A percentile compares a stretch with the other conserved stretches of the same genome.
Evolutionary conservation across 345 rosid genomes (phyloP).

Genomic region (Nephelium lappaceum): DNA sequence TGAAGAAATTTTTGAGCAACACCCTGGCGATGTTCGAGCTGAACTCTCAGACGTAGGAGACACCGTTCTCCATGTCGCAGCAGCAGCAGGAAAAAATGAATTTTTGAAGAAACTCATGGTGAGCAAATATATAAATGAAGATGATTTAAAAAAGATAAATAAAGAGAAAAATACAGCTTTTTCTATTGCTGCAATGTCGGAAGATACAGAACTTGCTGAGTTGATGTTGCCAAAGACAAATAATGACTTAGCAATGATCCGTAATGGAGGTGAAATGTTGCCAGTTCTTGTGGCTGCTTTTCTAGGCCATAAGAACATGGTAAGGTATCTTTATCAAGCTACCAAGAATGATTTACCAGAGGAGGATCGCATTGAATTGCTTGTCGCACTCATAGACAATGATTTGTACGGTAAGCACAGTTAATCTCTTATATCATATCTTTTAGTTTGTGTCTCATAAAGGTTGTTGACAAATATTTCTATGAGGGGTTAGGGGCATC

Average conservation of each 20-base stretch:
- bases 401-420: no score
- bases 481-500: no score
- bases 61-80: conserved; percentile 24
- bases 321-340: no score
- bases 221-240: neutral
- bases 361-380: no score
- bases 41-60: neutral
- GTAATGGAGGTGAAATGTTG: neutral
- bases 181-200: conserved; percentile 8
- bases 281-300: neutral
- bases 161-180: conserved; percentile 9
- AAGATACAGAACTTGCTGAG: conserved; percentile 7
- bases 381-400: no score
- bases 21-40: neutral
- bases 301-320: no score
- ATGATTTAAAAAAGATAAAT: neutral
- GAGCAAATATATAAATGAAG: no score
- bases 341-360: no score
- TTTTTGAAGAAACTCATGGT: conserved; percentile 1
- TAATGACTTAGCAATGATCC: neutral
- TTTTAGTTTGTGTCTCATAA: no score
- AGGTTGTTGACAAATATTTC: no score
- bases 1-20: neutral
- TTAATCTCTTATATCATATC: no score
- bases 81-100: conserved; percentile 3